These are phyloP conservation scores for Fusarium piperis DNA, from an alignment of 2,329 filamentous ascomycete genomes.

Conservation along the genomic window DNA sequence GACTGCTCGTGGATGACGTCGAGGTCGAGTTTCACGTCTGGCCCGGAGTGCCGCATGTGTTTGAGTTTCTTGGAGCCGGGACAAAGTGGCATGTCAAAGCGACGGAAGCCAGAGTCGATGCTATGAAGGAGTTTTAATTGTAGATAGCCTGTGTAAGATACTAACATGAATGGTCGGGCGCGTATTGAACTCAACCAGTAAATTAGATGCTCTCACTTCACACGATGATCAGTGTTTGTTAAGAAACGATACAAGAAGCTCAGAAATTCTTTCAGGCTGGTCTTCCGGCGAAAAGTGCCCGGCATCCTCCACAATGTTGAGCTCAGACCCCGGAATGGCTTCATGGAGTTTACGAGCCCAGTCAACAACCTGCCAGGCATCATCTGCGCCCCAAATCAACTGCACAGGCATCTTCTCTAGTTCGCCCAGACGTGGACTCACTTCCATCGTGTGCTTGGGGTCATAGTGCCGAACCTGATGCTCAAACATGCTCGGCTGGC, in stretches of 20 bases:
- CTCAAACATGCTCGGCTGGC: constrained; percentile 46
- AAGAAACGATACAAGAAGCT: constrained; percentile 23
- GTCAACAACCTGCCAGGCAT: constrained; percentile 45
- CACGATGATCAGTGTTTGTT: neutral
- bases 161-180: neutral
- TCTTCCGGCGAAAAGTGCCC: constrained; percentile 47
- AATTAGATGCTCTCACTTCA: neutral
- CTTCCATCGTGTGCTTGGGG: constrained; percentile 47
- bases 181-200: neutral
- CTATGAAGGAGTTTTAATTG: constrained; percentile 20
- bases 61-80: constrained; percentile 24
- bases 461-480: constrained; percentile 48
- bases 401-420: constrained; percentile 41
- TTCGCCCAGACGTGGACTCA: constrained; percentile 36
- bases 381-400: constrained; percentile 46
- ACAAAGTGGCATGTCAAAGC: constrained; percentile 28
- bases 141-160: neutral
- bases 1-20: constrained; percentile 29
- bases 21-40: constrained; percentile 39
- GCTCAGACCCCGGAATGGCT: constrained; percentile 43
- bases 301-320: constrained; percentile 41
- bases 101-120: constrained; percentile 12
- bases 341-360: constrained; percentile 45
- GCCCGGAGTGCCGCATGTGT: constrained; percentile 35
- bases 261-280: constrained; percentile 35